Evolutionary conservation across 768 basidiomycete genomes (phyloP), one percentile per base, ranked within the genome.

Genomic region (Tephrocybe sp.): DNA sequence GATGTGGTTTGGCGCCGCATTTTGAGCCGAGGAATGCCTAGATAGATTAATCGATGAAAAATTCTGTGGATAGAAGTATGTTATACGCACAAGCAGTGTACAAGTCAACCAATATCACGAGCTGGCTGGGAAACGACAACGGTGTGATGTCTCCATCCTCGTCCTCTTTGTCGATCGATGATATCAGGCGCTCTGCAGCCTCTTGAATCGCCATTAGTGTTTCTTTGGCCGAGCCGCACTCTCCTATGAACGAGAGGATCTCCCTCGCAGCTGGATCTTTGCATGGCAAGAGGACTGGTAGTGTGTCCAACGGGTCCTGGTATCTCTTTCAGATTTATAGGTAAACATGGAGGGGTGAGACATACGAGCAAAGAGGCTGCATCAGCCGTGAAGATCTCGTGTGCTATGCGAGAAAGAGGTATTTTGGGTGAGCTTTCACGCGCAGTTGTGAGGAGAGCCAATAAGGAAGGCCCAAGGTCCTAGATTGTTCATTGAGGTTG

Each of bases 21-120:
- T 47, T 68, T 75, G 24, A 80, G 55, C 20, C 74, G 74, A 17
- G 76, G 74, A 41, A 82, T 74, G 3, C 71, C 80, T 81, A 47
- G 5, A 44, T 5, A 17, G 23, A 17, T 26, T 6, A 36, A 26
- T 5, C 32, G 37, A 15, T 14, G 3, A n/a, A 28, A 1, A 11
- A 23, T 21, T 4, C 23, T 21, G 10, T 4, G 33, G 24, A 34
- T 2, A 41, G 20, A 7, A 48, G 28, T 38, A 41, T 1, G 21
- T 46, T 20, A 30, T 14, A 59, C 71, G 49, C 53, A 78, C 79
- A 70, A 47, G 69, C 59, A 17, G 66, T 60, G 50, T 75, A 78
- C 11, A 78, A 54, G 3, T 67, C 66, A 7, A 78, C 55, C 24
- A 80, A 58, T 4, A 59, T 63, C n/a, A 60, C 45, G 6, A 80